Evolutionary conservation across 1,284 basidiomycete genomes (phyloP).

Genomic region (Fomitopsis pinicola): DNA sequence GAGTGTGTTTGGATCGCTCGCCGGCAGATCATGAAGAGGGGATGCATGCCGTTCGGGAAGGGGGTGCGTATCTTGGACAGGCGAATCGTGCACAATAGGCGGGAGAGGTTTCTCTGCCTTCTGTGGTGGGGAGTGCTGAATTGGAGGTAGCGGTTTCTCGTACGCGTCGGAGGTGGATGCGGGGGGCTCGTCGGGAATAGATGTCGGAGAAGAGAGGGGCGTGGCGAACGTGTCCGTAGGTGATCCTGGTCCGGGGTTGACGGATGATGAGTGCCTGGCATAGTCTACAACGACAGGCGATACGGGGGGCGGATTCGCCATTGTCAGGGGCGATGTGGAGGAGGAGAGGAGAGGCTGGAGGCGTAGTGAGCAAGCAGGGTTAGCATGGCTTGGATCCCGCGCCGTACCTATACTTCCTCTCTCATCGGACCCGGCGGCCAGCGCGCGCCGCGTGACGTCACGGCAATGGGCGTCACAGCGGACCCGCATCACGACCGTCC

Average conservation of each 20-base stretch:
- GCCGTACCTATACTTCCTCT: background rate
- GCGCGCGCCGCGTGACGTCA: conserved; percentile 7
- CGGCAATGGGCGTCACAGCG: conserved; percentile 1
- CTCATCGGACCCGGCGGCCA: background rate
- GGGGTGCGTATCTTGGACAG: background rate
- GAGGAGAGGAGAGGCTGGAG: background rate
- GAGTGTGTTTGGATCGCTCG: conserved; percentile 16
- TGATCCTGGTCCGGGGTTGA: conserved; percentile 11
- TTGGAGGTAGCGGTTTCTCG: background rate
- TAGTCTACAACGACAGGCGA: background rate
- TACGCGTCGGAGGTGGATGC: background rate
- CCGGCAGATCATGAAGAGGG: background rate
- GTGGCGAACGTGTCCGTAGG: conserved; percentile 18
- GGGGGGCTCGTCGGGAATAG: conserved; percentile 8
- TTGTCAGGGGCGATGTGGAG: conserved; percentile 13
- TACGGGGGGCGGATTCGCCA: conserved; percentile 7
- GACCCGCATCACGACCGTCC: background rate
- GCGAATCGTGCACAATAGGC: background rate
- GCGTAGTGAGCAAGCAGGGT: background rate
- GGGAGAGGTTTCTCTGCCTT: background rate
- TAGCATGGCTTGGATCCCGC: background rate
- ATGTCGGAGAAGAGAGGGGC: conserved; percentile 20
- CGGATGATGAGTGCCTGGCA: conserved; percentile 3
- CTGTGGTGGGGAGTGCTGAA: background rate
- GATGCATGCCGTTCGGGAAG: background rate